Conservation (phyloP, 495 filamentous ascomycete genomes). For the Hypoxylon subgilvum region DNA sequence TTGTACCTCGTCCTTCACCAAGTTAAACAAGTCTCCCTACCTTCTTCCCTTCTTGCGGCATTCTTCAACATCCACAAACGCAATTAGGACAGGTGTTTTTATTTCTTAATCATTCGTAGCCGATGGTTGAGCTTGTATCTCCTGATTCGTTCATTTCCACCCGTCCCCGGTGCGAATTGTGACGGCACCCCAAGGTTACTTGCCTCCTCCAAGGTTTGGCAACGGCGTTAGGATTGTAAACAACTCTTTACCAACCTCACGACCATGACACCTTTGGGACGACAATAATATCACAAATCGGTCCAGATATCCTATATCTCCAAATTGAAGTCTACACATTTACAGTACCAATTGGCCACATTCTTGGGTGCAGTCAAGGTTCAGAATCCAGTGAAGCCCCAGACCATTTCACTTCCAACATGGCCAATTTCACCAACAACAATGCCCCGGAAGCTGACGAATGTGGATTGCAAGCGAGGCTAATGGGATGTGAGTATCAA, state of each 20-base stretch:
- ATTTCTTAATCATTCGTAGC: background rate
- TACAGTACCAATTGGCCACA: background rate
- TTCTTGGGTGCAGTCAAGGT: too few relatives aligned
- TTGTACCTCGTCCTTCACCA: slow-evolving; percentile 24
- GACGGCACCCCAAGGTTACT: background rate
- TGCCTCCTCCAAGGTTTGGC: background rate
- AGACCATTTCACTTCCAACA: slow-evolving; percentile 10
- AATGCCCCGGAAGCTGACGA: slow-evolving; percentile 60
- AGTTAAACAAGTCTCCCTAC: background rate
- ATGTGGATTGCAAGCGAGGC: slow-evolving; percentile 52
- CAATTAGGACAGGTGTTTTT: background rate
- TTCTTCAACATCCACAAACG: background rate
- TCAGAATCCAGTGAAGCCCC: too few relatives aligned
- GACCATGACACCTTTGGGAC: slow-evolving; percentile 22
- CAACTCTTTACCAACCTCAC: slow-evolving; percentile 5
- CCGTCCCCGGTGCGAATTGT: background rate
- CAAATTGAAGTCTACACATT: background rate
- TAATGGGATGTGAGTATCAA: slow-evolving; percentile 57
- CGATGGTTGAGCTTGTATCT: background rate
- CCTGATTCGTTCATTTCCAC: background rate
- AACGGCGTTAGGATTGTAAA: slow-evolving; percentile 2
- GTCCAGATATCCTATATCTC: background rate
- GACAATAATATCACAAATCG: background rate
- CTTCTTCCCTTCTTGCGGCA: slow-evolving; percentile 4
- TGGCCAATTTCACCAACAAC: slow-evolving; percentile 45